These are phyloP conservation scores for Saccharomycopsis guyanensis DNA, from an alignment of 805 yeast species.

Conservation along the genomic window DNA sequence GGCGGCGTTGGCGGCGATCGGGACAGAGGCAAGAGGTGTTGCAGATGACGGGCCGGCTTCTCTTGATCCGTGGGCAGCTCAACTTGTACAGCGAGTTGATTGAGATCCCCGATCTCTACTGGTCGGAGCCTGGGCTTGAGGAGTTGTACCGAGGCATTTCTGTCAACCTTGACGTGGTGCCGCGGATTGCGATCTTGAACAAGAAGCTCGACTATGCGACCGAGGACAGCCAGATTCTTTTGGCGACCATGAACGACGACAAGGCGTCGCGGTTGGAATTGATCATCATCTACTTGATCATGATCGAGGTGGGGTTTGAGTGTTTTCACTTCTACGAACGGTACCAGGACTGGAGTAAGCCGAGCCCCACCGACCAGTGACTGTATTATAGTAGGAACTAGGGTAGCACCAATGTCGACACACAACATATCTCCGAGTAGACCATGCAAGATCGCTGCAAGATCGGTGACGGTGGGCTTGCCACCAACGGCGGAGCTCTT, in stretches of 20 bases:
- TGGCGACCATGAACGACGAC: conserved; percentile 67
- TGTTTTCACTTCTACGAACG: conserved; percentile 64
- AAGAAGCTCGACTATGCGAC: conserved; percentile 85
- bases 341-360: neutral
- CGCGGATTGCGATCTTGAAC: conserved; percentile 73
- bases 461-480: neutral
- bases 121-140: conserved; percentile 87
- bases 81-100: conserved; percentile 82
- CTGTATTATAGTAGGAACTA: no score
- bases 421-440: no score
- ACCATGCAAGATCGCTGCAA: neutral
- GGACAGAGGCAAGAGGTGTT: conserved; percentile 41
- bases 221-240: conserved; percentile 74
- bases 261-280: conserved; percentile 75
- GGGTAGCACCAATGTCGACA: no score
- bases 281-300: conserved; percentile 77
- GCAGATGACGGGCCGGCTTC: conserved; percentile 62
- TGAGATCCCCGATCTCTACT: conserved; percentile 77
- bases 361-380: no score
- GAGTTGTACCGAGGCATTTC: conserved; percentile 66
- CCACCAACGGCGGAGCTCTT: no score
- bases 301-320: conserved; percentile 83
- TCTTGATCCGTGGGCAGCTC: conserved; percentile 71
- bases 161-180: conserved; percentile 61
- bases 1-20: conserved; percentile 21